Base-by-base conservation (phyloP, 2,329 filamentous ascomycete genomes). In the Paecilomyces fulvus region DNA sequence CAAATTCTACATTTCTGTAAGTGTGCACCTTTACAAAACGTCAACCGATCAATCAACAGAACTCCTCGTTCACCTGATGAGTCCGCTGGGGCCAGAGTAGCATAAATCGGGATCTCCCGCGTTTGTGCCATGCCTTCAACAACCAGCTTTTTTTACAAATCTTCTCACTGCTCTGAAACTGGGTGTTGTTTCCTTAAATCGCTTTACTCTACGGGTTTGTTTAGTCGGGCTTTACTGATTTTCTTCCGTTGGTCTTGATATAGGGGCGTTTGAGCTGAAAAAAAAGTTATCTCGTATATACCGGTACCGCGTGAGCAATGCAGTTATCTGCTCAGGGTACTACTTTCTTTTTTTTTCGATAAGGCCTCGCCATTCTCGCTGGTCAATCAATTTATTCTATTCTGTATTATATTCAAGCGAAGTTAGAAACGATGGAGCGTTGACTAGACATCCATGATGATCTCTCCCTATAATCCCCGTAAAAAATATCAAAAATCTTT, bases 141-240 rank as follows among this genome's bases (percentile, higher is more conserved):
- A 73, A 79, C 83, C 83, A 84, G 83, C 82, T 76, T 75, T 76
- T 75, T 77, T 52, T 55, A 72, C 61, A 72, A 75, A 85, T 86
- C 83, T 86, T 86, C 83, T 86, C 83, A 80, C 68, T 60, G 67
- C 77, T 84, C 80, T 84, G 82, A 84, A 69, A 61, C 55, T 53
- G 58, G 58, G 46, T 51, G 14, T 37, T 55, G n/a, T 3, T 25
- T 49, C 30, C 10, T 23, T 17, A 25, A 49, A 3, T 43, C 37
- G n/a, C n/a, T 17, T 17, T 9, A 17, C n/a, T 17, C 9, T 9
- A 17, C 17, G n/a, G 37, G 2, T 17, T 7, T 20, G 37, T 17
- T 43, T 43, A 9, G 14, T 43, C 9, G n/a, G 37, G n/a, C 37
- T 17, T 43, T 43, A 17, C 37, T 43, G 37, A 43, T 20, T 43